A percentile compares a stretch with the other conserved stretches of the same genome.
phyloP scores from a whole-genome alignment of 805 yeast genomes.

The Metschnikowia bowlesiae region DNA sequence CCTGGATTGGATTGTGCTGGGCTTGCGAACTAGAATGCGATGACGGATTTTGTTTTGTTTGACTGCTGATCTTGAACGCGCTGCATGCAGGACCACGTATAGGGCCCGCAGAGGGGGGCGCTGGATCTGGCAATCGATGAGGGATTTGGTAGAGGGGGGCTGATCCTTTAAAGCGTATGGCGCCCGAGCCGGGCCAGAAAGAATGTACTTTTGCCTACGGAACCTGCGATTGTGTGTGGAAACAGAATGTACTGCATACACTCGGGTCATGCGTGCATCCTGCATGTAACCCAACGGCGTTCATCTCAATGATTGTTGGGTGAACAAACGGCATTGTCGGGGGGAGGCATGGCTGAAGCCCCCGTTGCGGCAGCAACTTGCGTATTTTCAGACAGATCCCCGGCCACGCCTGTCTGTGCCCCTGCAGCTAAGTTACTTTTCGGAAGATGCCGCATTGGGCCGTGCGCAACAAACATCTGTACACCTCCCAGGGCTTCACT shows the following conservation, averaged over 20 bases:
- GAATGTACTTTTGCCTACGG: no score
- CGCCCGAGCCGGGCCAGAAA: no score
- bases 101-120: no score
- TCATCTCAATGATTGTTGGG: neutral
- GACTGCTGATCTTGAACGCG: neutral
- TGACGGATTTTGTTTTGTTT: neutral
- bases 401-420: no score
- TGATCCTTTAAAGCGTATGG: no score
- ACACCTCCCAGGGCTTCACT: no score
- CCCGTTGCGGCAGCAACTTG: neutral
- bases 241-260: neutral
- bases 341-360: neutral
- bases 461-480: neutral
- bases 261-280: neutral
- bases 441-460: neutral
- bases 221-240: neutral
- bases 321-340: neutral
- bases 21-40: neutral
- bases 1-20: neutral
- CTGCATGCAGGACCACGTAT: neutral
- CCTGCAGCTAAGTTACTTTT: no score
- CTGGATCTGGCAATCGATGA: no score
- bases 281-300: neutral
- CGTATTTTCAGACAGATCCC: no score
- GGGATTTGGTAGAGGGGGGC: no score